phyloP scores from a whole-genome alignment of 768 basidiomycete genomes.

The Suillus brevipes region DNA sequence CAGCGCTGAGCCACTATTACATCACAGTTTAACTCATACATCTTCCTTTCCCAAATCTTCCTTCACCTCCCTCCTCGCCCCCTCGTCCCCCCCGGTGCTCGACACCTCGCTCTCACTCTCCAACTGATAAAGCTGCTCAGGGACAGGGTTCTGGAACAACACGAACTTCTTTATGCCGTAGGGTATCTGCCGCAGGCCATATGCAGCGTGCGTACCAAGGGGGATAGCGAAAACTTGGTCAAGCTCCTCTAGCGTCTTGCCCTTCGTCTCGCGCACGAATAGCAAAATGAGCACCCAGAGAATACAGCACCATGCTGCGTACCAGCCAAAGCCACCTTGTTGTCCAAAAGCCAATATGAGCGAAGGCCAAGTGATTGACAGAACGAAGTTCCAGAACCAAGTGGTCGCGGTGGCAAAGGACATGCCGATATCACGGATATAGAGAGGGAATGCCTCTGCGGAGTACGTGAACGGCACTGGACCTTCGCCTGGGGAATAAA shows the following conservation, averaged over 20 bases:
- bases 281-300: constrained; percentile 58
- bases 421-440: constrained; percentile 58
- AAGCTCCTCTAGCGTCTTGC: constrained; percentile 61
- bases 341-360: constrained; percentile 62
- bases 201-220: constrained; percentile 53
- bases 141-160: constrained; percentile 27
- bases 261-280: constrained; percentile 73
- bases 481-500: constrained; percentile 85
- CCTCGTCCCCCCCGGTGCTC: constrained; percentile 12
- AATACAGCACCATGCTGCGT: constrained; percentile 59
- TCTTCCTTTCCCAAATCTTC: constrained; percentile 14
- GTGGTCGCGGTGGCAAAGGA: constrained; percentile 62
- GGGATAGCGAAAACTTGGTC: constrained; percentile 56
- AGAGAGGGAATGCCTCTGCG: constrained; percentile 88
- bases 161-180: constrained; percentile 54
- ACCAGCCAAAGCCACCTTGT: constrained; percentile 75
- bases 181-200: constrained; percentile 55
- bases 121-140: constrained; percentile 42
- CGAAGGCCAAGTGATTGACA: constrained; percentile 71
- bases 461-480: constrained; percentile 91
- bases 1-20: no score
- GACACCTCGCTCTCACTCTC: constrained; percentile 31
- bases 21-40: not conserved
- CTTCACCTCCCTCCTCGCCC: constrained; percentile 7
- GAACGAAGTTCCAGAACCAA: constrained; percentile 64